Conservation (phyloP, 2,329 filamentous ascomycete species). For the Epichloe elymi region DNA sequence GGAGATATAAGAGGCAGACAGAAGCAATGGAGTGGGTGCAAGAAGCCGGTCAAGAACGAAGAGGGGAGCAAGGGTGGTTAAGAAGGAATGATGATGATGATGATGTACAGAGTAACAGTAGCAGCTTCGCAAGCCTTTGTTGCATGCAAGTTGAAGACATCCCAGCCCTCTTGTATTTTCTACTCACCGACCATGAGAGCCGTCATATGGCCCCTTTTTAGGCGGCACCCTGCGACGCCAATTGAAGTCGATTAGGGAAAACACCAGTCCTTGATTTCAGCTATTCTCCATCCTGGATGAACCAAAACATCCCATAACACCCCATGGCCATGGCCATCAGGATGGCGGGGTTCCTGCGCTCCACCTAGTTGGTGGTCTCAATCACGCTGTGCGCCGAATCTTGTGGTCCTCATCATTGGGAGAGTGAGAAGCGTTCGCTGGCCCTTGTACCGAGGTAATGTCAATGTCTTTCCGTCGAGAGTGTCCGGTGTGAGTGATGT, state of each 20-base stretch:
- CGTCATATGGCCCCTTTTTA: background rate
- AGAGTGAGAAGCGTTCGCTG: background rate
- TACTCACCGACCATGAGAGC: constrained; percentile 2
- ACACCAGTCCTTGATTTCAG: constrained; percentile 4
- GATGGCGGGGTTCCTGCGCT: background rate
- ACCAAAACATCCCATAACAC: constrained; percentile 1
- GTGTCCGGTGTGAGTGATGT: no score
- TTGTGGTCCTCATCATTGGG: background rate
- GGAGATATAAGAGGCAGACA: background rate
- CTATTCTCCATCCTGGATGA: constrained; percentile 6
- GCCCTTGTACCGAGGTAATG: background rate
- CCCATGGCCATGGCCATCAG: constrained; percentile 4
- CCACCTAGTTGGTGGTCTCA: background rate
- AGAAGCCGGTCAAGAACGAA: background rate
- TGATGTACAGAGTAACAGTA: background rate
- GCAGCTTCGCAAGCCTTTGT: background rate
- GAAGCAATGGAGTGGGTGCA: background rate
- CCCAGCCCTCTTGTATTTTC: constrained; percentile 10
- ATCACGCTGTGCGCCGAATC: background rate
- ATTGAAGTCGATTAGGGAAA: background rate
- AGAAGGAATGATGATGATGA: background rate
- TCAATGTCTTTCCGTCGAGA: background rate
- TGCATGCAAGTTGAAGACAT: constrained; percentile 4
- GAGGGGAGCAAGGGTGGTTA: background rate
- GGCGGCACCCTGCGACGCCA: constrained; percentile 1